These are phyloP conservation scores for Nidularia sp. DNA, from an alignment of 768 basidiomycete genomes.

Conservation along the genomic window DNA sequence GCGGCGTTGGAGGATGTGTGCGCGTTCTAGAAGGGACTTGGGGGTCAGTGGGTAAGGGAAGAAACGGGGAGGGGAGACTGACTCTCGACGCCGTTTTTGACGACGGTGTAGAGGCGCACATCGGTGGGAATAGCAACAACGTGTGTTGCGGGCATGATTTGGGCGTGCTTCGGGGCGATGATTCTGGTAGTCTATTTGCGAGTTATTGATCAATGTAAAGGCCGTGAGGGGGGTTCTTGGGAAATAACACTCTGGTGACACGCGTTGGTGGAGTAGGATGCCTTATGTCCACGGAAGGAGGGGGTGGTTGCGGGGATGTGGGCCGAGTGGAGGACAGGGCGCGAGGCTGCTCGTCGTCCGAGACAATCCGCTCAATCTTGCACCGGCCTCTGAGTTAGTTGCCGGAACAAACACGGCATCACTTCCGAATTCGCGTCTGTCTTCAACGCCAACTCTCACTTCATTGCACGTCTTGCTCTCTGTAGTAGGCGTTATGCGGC, in stretches of 20 bases:
- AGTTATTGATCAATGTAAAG: no score
- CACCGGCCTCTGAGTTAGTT: background rate
- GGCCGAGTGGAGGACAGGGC: background rate
- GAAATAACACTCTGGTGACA: conserved; percentile 6
- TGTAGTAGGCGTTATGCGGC: no score
- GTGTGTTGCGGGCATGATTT: conserved; percentile 25
- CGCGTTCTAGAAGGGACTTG: conserved; percentile 28
- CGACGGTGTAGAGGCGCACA: conserved; percentile 23
- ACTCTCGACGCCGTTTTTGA: conserved; percentile 27
- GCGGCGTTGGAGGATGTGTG: conserved; percentile 49
- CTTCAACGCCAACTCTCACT: no score
- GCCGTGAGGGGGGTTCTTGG: background rate
- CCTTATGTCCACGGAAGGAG: background rate
- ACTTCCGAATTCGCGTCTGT: no score
- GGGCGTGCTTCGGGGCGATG: background rate
- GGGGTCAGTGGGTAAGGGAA: conserved; percentile 7
- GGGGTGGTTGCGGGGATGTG: background rate
- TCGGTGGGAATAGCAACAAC: conserved; percentile 17
- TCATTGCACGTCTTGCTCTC: no score
- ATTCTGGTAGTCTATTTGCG: background rate
- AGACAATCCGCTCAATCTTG: conserved; percentile 8
- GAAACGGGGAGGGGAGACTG: conserved; percentile 6
- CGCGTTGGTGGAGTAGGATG: conserved; percentile 2
- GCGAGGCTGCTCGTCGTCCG: conserved; percentile 11
- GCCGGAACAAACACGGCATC: background rate